Conservation (phyloP, 2,329 filamentous ascomycete species). For the Penicillium sp. region DNA sequence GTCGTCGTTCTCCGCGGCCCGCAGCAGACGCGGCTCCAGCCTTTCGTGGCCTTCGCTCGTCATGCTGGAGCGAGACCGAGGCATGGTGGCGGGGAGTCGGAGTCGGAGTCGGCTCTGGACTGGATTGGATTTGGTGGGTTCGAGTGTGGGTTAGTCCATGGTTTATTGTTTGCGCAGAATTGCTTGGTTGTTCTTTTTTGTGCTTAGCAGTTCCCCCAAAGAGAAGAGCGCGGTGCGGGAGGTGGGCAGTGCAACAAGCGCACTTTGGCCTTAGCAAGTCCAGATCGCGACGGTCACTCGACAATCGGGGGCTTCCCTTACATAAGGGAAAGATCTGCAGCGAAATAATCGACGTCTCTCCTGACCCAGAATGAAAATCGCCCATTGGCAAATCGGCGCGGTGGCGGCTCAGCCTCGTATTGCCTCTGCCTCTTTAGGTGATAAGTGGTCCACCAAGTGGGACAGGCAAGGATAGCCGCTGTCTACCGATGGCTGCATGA, state of each 20-base stretch:
- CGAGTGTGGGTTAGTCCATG: slow-evolving; percentile 17
- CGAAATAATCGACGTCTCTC: background rate
- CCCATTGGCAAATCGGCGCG: background rate
- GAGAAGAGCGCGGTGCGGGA: background rate
- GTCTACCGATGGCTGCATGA: background rate
- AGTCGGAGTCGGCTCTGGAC: background rate
- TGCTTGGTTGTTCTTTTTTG: background rate
- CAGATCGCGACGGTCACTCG: background rate
- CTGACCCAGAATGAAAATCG: background rate
- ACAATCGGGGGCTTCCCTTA: slow-evolving; percentile 1
- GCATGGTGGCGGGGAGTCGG: slow-evolving; percentile 21
- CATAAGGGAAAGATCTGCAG: slow-evolving; percentile 16
- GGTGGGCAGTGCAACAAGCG: background rate
- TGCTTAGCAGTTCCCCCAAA: background rate
- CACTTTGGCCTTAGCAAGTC: background rate
- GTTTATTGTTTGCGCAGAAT: background rate
- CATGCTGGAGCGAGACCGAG: slow-evolving; percentile 37
- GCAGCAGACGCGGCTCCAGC: slow-evolving; percentile 47
- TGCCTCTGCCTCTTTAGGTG: slow-evolving; percentile 6
- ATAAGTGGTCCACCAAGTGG: background rate
- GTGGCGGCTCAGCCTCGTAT: slow-evolving; percentile 24
- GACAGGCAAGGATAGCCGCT: slow-evolving; percentile 1
- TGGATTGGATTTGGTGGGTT: background rate
- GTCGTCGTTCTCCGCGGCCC: slow-evolving; percentile 45
- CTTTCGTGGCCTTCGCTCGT: slow-evolving; percentile 42